phyloP scores from a whole-genome alignment of 2,329 filamentous ascomycete genomes.

The Fusarium subtropicale region DNA sequence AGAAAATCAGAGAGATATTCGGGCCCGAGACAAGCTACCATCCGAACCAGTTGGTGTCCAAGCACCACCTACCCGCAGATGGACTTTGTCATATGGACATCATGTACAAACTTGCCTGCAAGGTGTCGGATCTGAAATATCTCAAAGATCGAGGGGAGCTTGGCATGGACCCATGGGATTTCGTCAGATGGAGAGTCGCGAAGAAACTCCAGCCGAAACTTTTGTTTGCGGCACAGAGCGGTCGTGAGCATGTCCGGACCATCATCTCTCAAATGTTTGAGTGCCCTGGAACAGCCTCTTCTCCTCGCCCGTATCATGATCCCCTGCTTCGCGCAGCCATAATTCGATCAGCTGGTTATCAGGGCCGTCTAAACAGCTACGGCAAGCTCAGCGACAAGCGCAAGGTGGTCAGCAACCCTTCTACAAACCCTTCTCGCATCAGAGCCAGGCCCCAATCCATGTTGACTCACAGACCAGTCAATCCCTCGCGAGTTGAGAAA shows the following conservation, averaged over 20 bases:
- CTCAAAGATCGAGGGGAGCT: slow-evolving; percentile 45
- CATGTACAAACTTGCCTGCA: slow-evolving; percentile 53
- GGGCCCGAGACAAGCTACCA: slow-evolving; percentile 47
- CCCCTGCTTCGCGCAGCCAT: slow-evolving; percentile 47
- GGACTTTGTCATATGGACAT: slow-evolving; percentile 52
- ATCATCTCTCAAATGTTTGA: slow-evolving; percentile 31
- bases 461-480: background rate
- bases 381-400: slow-evolving; percentile 23
- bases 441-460: background rate
- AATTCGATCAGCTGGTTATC: slow-evolving; percentile 44
- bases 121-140: slow-evolving; percentile 49
- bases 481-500: slow-evolving; percentile 12
- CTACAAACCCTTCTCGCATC: background rate
- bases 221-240: slow-evolving; percentile 9
- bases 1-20: slow-evolving; percentile 53
- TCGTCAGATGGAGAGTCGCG: slow-evolving; percentile 52
- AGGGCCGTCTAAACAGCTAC: slow-evolving; percentile 39
- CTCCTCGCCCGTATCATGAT: slow-evolving; percentile 42
- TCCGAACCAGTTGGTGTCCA: slow-evolving; percentile 54
- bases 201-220: slow-evolving; percentile 21
- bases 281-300: background rate
- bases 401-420: background rate
- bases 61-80: slow-evolving; percentile 47
- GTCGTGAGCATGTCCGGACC: background rate
- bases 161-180: slow-evolving; percentile 54